These are phyloP conservation scores for Xylariaceae sp. DNA, from an alignment of 2,329 filamentous ascomycete genomes.

Conservation along the genomic window DNA sequence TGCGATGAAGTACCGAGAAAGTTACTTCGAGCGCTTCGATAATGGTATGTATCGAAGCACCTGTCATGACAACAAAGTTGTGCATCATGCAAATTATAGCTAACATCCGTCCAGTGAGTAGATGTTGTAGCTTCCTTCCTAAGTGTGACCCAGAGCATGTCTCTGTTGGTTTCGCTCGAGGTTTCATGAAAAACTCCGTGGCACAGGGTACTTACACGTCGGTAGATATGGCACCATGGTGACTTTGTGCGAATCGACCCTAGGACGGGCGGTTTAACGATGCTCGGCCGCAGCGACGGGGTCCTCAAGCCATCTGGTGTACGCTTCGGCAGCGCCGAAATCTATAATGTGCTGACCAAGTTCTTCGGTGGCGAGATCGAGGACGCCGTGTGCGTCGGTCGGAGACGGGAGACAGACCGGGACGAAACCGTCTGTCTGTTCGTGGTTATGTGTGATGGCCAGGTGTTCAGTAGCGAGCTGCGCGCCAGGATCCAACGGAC, in stretches of 20 bases:
- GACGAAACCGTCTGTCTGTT: constrained; percentile 90
- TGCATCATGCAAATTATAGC: no score
- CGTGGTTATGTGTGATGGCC: constrained; percentile 61
- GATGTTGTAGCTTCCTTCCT: no score
- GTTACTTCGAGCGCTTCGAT: constrained; percentile 82
- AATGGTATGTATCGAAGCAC: no score
- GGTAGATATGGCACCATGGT: constrained; percentile 95
- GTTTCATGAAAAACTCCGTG: no score
- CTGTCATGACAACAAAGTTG: no score
- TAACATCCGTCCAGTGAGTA: no score
- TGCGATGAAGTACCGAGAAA: constrained; percentile 67
- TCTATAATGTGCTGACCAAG: constrained; percentile 86
- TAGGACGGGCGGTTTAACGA: constrained; percentile 68
- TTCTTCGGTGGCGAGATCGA: constrained; percentile 73
- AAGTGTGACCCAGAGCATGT: no score
- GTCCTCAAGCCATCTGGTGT: constrained; percentile 90
- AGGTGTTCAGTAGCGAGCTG: constrained; percentile 52
- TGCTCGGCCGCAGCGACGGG: constrained; percentile 89
- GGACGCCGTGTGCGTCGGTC: constrained; percentile 82
- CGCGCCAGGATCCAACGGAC: constrained; percentile 55
- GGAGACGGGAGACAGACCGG: constrained; percentile 59
- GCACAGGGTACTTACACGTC: no score
- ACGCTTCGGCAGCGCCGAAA: constrained; percentile 87
- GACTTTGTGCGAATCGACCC: constrained; percentile 74
- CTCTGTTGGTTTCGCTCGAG: no score